Percentiles rank a stretch among this genome's conserved stretches.
phyloP scores from a whole-genome alignment of 257 asterid genomes.

The Lycium ferocissimum region DNA sequence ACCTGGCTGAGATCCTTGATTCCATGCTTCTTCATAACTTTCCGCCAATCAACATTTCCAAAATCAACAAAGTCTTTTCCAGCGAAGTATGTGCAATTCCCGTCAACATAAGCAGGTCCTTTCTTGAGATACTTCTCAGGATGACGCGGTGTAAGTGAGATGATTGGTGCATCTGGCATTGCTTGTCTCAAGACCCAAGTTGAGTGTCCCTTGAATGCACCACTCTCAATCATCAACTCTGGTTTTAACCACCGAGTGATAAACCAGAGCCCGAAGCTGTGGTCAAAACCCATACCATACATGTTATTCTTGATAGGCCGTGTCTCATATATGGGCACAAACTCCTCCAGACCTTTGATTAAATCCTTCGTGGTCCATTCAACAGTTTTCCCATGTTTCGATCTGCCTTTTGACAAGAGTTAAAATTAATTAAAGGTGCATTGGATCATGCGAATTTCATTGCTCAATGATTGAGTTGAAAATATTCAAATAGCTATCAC shows the following conservation, averaged over 20 bases:
- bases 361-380: constrained; percentile 95
- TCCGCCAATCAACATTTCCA: constrained; percentile 93
- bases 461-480: background rate
- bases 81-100: constrained; percentile 92
- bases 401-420: constrained; percentile 94
- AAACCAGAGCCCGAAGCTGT: constrained; percentile 99
- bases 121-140: constrained; percentile 94
- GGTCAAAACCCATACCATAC: constrained; percentile 99
- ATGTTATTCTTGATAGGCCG: constrained; percentile 92
- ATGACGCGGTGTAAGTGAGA: constrained; percentile 94
- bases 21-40: constrained; percentile 72
- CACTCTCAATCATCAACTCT: constrained; percentile 93
- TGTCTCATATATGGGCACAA: constrained; percentile 83
- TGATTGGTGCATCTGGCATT: constrained; percentile 81
- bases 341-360: constrained; percentile 85
- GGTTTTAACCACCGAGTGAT: constrained; percentile 85
- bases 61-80: constrained; percentile 96
- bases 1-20: constrained; percentile 73
- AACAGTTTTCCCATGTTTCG: constrained; percentile 91
- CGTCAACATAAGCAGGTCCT: constrained; percentile 98
- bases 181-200: constrained; percentile 99
- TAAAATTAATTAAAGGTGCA: constrained; percentile 32
- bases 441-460: background rate
- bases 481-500: too few species aligned
- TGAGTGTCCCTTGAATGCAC: constrained; percentile 98